These are phyloP conservation scores for Capsicum pubescens DNA, from an alignment of 257 asterid genomes.

Conservation along the genomic window DNA sequence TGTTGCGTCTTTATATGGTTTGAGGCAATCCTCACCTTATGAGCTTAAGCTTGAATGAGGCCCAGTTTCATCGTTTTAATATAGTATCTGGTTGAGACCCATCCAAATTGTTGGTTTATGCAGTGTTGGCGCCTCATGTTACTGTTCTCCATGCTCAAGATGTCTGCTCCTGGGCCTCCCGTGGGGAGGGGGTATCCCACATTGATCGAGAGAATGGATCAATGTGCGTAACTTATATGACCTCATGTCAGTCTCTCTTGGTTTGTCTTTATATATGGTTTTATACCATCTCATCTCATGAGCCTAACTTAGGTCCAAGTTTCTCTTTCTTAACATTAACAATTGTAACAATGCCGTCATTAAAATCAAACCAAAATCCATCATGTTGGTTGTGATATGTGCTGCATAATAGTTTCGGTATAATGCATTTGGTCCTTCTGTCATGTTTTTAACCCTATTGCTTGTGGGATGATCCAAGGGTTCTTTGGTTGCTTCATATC, in stretches of 20 bases:
- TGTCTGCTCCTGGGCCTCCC: not conserved
- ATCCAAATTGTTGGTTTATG: constrained; percentile 23
- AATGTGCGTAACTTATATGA: no score
- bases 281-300: not conserved
- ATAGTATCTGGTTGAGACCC: not conserved
- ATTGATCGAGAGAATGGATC: no score
- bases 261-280: not conserved
- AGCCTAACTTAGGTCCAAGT: not conserved
- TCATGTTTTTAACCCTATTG: not conserved
- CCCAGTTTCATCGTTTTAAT: not conserved
- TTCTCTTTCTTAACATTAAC: not conserved
- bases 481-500: constrained; percentile 17
- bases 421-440: not conserved
- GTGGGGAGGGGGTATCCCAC: no score
- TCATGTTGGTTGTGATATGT: constrained; percentile 25
- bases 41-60: not conserved
- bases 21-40: not conserved
- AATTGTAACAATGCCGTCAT: not conserved
- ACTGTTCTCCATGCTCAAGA: constrained; percentile 13
- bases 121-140: not conserved
- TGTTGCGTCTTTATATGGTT: not conserved
- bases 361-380: not conserved
- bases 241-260: no score
- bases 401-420: not conserved
- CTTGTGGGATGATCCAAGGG: not conserved